phyloP scores from a whole-genome alignment of 148 eudicot species.

The Chenopodium suecicum region DNA sequence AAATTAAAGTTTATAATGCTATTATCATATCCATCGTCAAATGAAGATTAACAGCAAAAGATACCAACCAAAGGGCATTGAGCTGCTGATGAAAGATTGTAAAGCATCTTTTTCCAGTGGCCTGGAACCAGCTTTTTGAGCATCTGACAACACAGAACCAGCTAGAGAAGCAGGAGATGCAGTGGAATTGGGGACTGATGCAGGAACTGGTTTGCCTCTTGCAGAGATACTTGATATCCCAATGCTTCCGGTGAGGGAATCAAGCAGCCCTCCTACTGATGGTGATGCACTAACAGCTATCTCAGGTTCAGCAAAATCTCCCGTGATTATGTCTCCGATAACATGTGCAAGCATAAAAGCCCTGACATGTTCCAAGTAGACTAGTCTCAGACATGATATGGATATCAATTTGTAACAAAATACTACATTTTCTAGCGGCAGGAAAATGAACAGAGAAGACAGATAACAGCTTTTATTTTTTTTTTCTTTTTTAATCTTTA shows the following conservation, averaged over 20 bases:
- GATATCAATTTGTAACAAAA: background rate
- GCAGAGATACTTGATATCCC: conserved; percentile 85
- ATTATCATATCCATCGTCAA: conserved; percentile 11
- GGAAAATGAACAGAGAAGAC: background rate
- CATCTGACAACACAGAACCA: conserved; percentile 62
- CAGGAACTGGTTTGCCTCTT: conserved; percentile 76
- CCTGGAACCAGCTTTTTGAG: conserved; percentile 77
- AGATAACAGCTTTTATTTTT: no score
- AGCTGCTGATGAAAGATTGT: conserved; percentile 71
- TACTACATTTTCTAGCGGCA: background rate
- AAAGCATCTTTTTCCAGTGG: conserved; percentile 78
- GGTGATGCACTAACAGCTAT: conserved; percentile 67
- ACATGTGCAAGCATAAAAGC: conserved; percentile 82
- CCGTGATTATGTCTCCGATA: conserved; percentile 73
- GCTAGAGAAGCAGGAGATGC: conserved; percentile 38
- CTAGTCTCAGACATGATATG: conserved; percentile 12
- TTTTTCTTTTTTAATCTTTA: background rate
- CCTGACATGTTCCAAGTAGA: conserved; percentile 38
- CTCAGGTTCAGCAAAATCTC: conserved; percentile 80
- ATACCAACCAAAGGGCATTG: conserved; percentile 98
- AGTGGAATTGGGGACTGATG: conserved; percentile 72
- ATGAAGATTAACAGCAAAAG: conserved; percentile 35
- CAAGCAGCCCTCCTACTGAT: conserved; percentile 92
- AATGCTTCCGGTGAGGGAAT: conserved; percentile 94
- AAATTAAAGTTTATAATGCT: background rate